Evolutionary conservation across 2,329 filamentous ascomycete genomes (phyloP).

Genomic region (Aspergillus sp.): DNA sequence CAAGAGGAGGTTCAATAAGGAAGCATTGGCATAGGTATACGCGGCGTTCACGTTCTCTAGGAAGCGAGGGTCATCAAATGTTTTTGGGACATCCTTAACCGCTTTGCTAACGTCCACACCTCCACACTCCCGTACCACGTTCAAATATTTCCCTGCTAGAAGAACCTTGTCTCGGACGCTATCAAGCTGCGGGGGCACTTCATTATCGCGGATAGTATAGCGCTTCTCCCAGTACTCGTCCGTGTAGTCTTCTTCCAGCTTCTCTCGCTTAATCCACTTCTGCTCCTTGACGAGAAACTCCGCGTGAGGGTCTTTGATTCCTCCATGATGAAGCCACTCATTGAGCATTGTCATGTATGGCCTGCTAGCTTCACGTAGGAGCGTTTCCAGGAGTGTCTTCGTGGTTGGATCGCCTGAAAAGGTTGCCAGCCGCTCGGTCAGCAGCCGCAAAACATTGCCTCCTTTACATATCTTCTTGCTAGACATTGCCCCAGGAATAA

Average conservation of each 20-base stretch:
- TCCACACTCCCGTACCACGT: slow-evolving; percentile 94
- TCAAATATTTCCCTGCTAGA: slow-evolving; percentile 94
- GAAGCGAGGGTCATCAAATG: slow-evolving; percentile 89
- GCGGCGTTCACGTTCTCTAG: slow-evolving; percentile 94
- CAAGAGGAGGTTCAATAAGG: slow-evolving; percentile 82
- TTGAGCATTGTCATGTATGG: slow-evolving; percentile 99
- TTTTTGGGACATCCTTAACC: slow-evolving; percentile 81
- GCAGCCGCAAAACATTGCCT: slow-evolving; percentile 85
- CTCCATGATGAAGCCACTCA: slow-evolving; percentile 95
- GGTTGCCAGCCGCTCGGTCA: slow-evolving; percentile 79
- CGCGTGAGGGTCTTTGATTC: slow-evolving; percentile 87
- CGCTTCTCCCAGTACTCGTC: slow-evolving; percentile 99
- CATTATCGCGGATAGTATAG: slow-evolving; percentile 88
- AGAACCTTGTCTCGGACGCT: slow-evolving; percentile 91
- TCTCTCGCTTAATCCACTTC: slow-evolving; percentile 87
- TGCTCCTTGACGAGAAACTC: slow-evolving; percentile 96
- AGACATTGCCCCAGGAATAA: slow-evolving; percentile 74
- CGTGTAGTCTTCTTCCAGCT: slow-evolving; percentile 92
- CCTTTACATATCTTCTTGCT: slow-evolving; percentile 94
- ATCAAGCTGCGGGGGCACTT: slow-evolving; percentile 88
- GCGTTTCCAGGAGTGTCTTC: slow-evolving; percentile 72
- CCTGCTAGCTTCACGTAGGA: slow-evolving; percentile 82
- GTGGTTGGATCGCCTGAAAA: slow-evolving; percentile 95
- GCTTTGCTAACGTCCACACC: slow-evolving; percentile 91
- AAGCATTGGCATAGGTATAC: slow-evolving; percentile 93